A percentile compares a stretch with the other conserved stretches of the same genome.
Evolutionary conservation across 352 stramenopile genomes (phyloP).

Genomic region (Pythium oligandrum): DNA sequence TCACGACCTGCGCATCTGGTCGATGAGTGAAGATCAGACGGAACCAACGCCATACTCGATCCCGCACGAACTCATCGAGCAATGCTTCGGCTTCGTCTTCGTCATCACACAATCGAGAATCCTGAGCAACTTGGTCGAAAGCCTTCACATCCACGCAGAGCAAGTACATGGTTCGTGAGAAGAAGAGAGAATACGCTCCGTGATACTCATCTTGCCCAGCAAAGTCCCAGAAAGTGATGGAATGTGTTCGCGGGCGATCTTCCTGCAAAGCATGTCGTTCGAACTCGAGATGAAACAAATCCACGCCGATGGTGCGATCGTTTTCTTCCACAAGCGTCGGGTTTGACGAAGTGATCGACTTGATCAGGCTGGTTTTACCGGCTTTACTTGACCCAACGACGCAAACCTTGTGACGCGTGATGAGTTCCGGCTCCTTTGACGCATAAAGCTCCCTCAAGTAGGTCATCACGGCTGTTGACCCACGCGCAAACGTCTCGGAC

Average conservation of each 20-base stretch:
- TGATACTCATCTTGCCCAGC: conserved; percentile 13
- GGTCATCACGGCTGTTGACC: too few species aligned
- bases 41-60: conserved; percentile 3
- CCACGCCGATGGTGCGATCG: conserved; percentile 27
- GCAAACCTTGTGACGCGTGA: not conserved
- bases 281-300: conserved; percentile 22
- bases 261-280: not conserved
- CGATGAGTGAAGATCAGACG: conserved; percentile 6
- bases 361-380: conserved; percentile 29
- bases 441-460: too few species aligned
- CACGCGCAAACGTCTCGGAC: too few species aligned
- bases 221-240: conserved; percentile 17
- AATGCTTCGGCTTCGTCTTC: not conserved
- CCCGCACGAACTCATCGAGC: conserved; percentile 8
- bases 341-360: conserved; percentile 10
- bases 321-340: conserved; percentile 11
- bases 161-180: conserved; percentile 7
- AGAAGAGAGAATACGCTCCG: conserved; percentile 10
- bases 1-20: conserved; percentile 12
- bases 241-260: not conserved
- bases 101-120: conserved; percentile 1
- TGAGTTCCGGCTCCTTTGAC: not conserved
- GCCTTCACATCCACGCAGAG: conserved; percentile 10
- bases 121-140: not conserved
- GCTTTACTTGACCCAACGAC: conserved; percentile 8